Conservation (phyloP, 176 grass and related monocot genomes). For the Echinochloa phyllopogon region DNA sequence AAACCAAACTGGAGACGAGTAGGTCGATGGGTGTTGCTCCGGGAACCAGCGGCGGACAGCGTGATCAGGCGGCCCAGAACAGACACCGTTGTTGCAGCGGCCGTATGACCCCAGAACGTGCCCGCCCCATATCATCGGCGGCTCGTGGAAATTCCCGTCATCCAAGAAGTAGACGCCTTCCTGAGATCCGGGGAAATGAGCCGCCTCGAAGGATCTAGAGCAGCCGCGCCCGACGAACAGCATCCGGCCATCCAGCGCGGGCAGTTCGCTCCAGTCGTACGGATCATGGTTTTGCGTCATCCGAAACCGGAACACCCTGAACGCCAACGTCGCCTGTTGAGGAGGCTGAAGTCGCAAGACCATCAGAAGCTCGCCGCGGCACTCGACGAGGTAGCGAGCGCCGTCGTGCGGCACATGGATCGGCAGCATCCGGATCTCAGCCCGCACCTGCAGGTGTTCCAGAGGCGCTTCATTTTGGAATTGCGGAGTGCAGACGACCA, state of each 20-base stretch:
- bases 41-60: not conserved
- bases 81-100: not conserved
- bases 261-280: not conserved
- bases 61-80: not conserved
- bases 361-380: not conserved
- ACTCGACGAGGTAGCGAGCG: not conserved
- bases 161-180: conserved; percentile 2
- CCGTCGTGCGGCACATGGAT: not conserved
- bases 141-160: not conserved
- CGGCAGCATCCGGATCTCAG: not conserved
- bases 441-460: not conserved
- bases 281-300: not conserved
- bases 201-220: not conserved
- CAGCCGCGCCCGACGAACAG: not conserved
- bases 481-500: not conserved
- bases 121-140: not conserved
- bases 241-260: not conserved
- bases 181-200: not conserved
- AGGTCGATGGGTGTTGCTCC: not conserved
- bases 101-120: not conserved
- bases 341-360: not conserved
- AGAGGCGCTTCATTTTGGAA: not conserved
- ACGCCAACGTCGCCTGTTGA: not conserved
- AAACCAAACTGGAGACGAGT: not conserved
- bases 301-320: not conserved